phyloP scores from a whole-genome alignment of 768 basidiomycete species.

The Amanita inopinata region DNA sequence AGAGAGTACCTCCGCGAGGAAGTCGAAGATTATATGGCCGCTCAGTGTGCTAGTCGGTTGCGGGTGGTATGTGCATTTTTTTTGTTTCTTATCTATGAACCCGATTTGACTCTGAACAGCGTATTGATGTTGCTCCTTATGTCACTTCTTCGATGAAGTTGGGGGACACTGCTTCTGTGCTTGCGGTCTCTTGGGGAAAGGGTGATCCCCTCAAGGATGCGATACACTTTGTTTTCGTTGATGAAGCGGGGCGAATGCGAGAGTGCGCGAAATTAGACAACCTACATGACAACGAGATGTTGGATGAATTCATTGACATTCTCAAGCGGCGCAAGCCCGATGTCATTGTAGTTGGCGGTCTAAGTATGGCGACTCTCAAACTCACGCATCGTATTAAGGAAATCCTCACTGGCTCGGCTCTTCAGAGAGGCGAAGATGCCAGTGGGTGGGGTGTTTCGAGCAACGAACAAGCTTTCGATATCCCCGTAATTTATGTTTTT shows the following conservation, averaged over 20 bases:
- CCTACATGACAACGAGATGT: slow-evolving; percentile 57
- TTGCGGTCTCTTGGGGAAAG: slow-evolving; percentile 91
- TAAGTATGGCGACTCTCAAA: slow-evolving; percentile 72
- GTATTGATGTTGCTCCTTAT: slow-evolving; percentile 77
- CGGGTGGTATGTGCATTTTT: slow-evolving; percentile 45
- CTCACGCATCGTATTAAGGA: slow-evolving; percentile 58
- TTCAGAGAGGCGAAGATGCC: slow-evolving; percentile 17
- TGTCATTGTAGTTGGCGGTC: slow-evolving; percentile 84
- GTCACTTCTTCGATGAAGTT: slow-evolving; percentile 47
- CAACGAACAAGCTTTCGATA: slow-evolving; percentile 41
- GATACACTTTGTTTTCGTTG: slow-evolving; percentile 76
- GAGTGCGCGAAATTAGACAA: slow-evolving; percentile 88
- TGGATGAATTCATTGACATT: slow-evolving; percentile 74
- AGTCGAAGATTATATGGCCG: slow-evolving; percentile 76
- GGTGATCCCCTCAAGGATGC: slow-evolving; percentile 91
- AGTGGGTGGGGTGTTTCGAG: slow-evolving; percentile 16
- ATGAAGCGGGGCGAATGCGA: slow-evolving; percentile 83
- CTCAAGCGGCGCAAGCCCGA: slow-evolving; percentile 76
- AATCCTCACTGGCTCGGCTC: slow-evolving; percentile 22
- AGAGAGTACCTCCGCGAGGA: slow-evolving; percentile 85
- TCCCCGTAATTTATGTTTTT: slow-evolving; percentile 72
- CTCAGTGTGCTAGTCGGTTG: slow-evolving; percentile 55
- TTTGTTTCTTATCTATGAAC: slow-evolving; percentile 2
- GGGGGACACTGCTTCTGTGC: slow-evolving; percentile 68
- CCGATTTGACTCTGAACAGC: slow-evolving; percentile 31